Evolutionary conservation across 208 protist species (phyloP).

Genomic region (Trypanosoma boissoni): DNA sequence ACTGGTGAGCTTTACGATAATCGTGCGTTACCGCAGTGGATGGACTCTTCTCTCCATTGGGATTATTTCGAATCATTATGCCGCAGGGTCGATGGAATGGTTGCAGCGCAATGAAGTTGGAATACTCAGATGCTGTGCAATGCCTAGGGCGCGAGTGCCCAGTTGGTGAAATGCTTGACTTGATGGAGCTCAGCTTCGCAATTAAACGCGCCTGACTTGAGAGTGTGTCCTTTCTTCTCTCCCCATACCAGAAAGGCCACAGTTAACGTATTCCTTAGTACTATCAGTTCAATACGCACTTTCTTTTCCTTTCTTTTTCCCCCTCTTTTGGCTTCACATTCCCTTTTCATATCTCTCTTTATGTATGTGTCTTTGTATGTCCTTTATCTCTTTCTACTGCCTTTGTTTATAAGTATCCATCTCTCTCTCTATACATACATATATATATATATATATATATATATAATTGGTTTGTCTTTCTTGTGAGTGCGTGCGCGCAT

Average conservation of each 20-base stretch:
- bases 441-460: too few relatives aligned
- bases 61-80: slow-evolving; percentile 42
- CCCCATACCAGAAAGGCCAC: slow-evolving; percentile 7
- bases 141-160: not conserved
- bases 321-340: slow-evolving; percentile 3
- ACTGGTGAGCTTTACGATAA: slow-evolving; percentile 36
- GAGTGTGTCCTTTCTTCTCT: slow-evolving; percentile 30
- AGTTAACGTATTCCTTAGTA: not conserved
- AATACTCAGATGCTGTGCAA: slow-evolving; percentile 22
- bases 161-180: slow-evolving; percentile 23
- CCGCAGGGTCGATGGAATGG: slow-evolving; percentile 6
- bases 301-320: slow-evolving; percentile 4
- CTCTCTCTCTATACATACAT: too few relatives aligned
- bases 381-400: slow-evolving; percentile 1
- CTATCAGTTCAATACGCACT: not conserved
- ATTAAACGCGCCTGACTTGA: slow-evolving; percentile 16
- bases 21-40: slow-evolving; percentile 40
- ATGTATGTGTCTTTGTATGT: slow-evolving; percentile 1
- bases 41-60: slow-evolving; percentile 38
- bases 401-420: slow-evolving; percentile 9
- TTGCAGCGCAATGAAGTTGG: slow-evolving; percentile 30
- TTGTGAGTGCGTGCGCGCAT: too few relatives aligned
- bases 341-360: slow-evolving; percentile 1
- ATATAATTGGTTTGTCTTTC: too few relatives aligned
- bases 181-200: slow-evolving; percentile 23